A percentile compares a stretch with the other conserved stretches of the same genome.
phyloP scores from a whole-genome alignment of 768 basidiomycete species.

The Psilocybe cyanescens region DNA sequence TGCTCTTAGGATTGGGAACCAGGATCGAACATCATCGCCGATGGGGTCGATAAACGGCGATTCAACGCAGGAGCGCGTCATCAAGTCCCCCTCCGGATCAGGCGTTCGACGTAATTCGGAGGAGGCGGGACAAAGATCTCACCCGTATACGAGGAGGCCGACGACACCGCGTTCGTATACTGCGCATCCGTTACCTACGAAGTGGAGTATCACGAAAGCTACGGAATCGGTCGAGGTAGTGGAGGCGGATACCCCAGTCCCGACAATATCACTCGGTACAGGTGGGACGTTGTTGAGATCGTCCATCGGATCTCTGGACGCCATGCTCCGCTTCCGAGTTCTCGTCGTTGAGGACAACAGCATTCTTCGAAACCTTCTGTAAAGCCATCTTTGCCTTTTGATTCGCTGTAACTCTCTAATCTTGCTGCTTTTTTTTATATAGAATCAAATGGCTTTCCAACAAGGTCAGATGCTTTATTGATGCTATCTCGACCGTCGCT shows the following conservation, averaged over 20 bases:
- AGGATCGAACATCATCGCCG: constrained; percentile 27
- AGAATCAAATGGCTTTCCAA: constrained; percentile 69
- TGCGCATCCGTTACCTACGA: constrained; percentile 38
- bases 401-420: neutral
- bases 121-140: constrained; percentile 30
- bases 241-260: constrained; percentile 31
- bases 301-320: constrained; percentile 57
- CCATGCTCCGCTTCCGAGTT: constrained; percentile 58
- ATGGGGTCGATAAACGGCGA: constrained; percentile 14
- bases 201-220: constrained; percentile 38
- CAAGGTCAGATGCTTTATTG: constrained; percentile 40
- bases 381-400: constrained; percentile 33
- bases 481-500: constrained; percentile 17
- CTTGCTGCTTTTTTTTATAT: constrained; percentile 18
- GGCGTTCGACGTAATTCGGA: constrained; percentile 46
- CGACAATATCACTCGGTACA: constrained; percentile 57
- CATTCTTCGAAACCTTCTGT: constrained; percentile 84
- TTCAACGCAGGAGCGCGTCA: constrained; percentile 2
- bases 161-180: constrained; percentile 60
- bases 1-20: constrained; percentile 52
- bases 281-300: constrained; percentile 74
- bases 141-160: constrained; percentile 41
- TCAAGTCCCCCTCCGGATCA: constrained; percentile 14
- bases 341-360: constrained; percentile 91
- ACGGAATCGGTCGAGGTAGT: constrained; percentile 30